Evolutionary conservation across 805 yeast genomes (phyloP), one percentile per base, ranked within the genome.

Genomic region (Nakazawaea peltata): DNA sequence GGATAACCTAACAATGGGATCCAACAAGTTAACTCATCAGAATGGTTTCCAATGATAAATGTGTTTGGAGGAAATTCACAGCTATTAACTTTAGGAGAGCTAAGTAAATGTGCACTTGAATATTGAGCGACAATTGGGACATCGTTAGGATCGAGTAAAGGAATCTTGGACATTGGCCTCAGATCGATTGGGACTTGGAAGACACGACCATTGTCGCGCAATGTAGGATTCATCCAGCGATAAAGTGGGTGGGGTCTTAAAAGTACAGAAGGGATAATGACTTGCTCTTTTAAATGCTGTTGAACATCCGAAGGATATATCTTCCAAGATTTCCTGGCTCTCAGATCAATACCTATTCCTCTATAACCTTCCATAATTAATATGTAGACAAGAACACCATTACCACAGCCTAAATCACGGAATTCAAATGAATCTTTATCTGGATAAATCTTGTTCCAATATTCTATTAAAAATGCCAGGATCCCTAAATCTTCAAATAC

Each of bases 1-100:
- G 96, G 95, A 42, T 69, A 81, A 0, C 86, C 87, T 9, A 90
- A 58, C 9, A 90, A 60, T 3, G 97, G 97, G 25, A 90, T 77
- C 97, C 97, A 90, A 45, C 95, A 82, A 0, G 97, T 88, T 38
- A 90, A 66, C 52, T 90, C 97, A 54, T 90, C 97, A 1, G 95
- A 83, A 51, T 90, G 97, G 53, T 90, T 90, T 1, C 97, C 97
- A 30, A 90, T 87, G 24, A 88, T 57, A 48, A 90, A 90, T 0
- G 95, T 80, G 45, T 80, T 70, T 16, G 61, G 53, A 0, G 85
- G 78, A 42, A 81, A 82, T 33, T 77, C 81, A 1, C 80, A 77
- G 3, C 76, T 68, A 38, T 81, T 75, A 12, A 74, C 75, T 33
- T 60, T 68, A 40, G 60, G 68, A 15, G 82, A 74, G 25, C 63